Evolutionary conservation across 345 rosid genomes (phyloP).

Genomic region (Syzygium jambos): DNA sequence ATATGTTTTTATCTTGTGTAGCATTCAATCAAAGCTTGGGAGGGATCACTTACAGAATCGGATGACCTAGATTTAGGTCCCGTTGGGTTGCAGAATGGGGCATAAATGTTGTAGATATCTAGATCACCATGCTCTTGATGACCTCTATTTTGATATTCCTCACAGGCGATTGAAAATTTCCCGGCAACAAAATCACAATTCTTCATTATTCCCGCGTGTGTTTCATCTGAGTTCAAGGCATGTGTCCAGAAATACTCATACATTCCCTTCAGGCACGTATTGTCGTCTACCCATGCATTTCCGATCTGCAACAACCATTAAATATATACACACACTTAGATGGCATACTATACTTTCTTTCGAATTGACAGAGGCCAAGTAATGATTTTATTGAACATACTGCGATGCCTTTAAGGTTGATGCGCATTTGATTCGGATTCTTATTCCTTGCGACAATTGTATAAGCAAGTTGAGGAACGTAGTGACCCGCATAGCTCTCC

Average conservation of each 20-base stretch:
- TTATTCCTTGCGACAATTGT: constrained; percentile 21
- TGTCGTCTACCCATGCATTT: constrained; percentile 36
- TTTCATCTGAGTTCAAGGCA: constrained; percentile 41
- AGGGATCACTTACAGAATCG: constrained; percentile 10
- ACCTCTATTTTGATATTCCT: background rate
- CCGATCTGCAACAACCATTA: constrained; percentile 25
- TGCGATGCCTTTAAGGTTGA: constrained; percentile 47
- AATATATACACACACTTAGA: background rate
- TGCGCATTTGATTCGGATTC: constrained; percentile 6
- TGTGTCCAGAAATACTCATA: constrained; percentile 42
- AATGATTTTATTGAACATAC: constrained; percentile 15
- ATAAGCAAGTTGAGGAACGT: constrained; percentile 37
- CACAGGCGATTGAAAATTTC: constrained; percentile 9
- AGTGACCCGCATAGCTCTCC: constrained; percentile 48
- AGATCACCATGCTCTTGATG: constrained; percentile 4
- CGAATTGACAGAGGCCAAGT: background rate
- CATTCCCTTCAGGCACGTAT: constrained; percentile 5
- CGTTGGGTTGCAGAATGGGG: constrained; percentile 23
- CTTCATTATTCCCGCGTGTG: constrained; percentile 15
- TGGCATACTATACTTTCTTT: background rate
- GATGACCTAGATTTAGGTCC: background rate
- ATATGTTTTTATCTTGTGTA: background rate
- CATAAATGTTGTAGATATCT: constrained; percentile 29
- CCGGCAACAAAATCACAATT: constrained; percentile 19
- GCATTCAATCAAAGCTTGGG: background rate